Evolutionary conservation across 257 asterid species (phyloP).

Genomic region (Solanum acaule): DNA sequence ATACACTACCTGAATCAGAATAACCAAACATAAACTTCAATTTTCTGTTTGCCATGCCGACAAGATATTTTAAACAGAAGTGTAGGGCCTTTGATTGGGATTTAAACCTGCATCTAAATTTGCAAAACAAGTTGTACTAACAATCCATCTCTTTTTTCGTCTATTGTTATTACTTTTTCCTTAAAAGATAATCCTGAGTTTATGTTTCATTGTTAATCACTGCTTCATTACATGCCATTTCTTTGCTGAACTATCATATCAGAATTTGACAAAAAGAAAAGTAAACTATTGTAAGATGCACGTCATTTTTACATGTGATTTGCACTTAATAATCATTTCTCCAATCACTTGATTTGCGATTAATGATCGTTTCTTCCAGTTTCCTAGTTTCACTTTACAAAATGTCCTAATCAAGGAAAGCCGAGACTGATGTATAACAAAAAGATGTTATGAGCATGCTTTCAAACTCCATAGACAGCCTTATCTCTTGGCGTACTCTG

Average conservation of each 20-base stretch:
- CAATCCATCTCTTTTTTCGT: neutral
- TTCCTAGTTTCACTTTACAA: neutral
- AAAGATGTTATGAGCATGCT: neutral
- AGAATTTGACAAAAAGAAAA: neutral
- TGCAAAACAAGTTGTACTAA: neutral
- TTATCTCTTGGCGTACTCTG: neutral
- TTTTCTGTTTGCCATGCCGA: neutral
- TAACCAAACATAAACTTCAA: neutral
- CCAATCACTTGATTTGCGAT: neutral
- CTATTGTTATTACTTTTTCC: neutral
- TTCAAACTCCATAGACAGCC: neutral
- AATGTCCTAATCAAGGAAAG: neutral
- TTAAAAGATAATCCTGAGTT: neutral
- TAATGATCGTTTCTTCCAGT: neutral
- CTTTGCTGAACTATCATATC: neutral
- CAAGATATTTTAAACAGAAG: neutral
- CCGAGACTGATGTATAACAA: neutral
- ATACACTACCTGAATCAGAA: conserved; percentile 52
- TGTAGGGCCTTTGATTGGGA: neutral
- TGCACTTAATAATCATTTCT: neutral
- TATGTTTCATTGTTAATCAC: neutral
- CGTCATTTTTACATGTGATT: neutral
- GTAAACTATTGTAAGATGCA: neutral
- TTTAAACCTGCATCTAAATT: neutral
- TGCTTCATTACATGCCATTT: neutral